Conservation (phyloP, 2,329 filamentous ascomycete genomes). For the Calycina marina region DNA sequence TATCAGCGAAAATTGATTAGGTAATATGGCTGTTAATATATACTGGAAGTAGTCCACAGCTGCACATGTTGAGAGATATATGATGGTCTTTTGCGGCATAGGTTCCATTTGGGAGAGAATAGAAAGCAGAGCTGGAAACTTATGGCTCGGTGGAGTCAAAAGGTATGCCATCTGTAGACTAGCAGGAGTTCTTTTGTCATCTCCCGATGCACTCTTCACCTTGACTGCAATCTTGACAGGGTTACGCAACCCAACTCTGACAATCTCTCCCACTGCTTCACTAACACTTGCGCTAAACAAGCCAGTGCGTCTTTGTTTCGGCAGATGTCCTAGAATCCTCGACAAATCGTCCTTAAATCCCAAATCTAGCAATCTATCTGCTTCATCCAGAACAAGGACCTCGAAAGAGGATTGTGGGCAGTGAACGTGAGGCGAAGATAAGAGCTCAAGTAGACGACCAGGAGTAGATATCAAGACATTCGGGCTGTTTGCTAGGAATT, state of each 20-base stretch:
- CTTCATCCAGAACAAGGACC: slow-evolving; percentile 84
- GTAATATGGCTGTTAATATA: slow-evolving; percentile 59
- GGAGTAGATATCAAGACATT: slow-evolving; percentile 87
- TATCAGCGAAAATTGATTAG: slow-evolving; percentile 52
- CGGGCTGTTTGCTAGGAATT: slow-evolving; percentile 69
- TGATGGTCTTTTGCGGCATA: slow-evolving; percentile 68
- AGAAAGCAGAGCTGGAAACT: slow-evolving; percentile 58
- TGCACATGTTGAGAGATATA: slow-evolving; percentile 88
- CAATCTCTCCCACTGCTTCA: slow-evolving; percentile 85
- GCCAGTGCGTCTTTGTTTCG: slow-evolving; percentile 86
- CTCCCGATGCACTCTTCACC: slow-evolving; percentile 63
- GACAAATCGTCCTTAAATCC: slow-evolving; percentile 89
- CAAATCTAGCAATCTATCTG: slow-evolving; percentile 79
- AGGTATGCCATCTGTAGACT: slow-evolving; percentile 88
- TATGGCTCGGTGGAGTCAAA: slow-evolving; percentile 59
- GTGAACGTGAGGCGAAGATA: slow-evolving; percentile 76
- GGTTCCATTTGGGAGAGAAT: slow-evolving; percentile 58
- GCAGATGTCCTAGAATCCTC: slow-evolving; percentile 67
- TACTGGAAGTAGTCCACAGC: slow-evolving; percentile 89
- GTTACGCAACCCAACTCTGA: slow-evolving; percentile 81
- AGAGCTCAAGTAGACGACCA: slow-evolving; percentile 73
- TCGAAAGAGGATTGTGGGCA: slow-evolving; percentile 84
- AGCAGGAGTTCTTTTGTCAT: slow-evolving; percentile 80
- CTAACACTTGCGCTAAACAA: slow-evolving; percentile 93
- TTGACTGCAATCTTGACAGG: slow-evolving; percentile 91